Conservation (phyloP, 1,284 basidiomycete genomes). For the Tilletiopsis washingtonensis region DNA sequence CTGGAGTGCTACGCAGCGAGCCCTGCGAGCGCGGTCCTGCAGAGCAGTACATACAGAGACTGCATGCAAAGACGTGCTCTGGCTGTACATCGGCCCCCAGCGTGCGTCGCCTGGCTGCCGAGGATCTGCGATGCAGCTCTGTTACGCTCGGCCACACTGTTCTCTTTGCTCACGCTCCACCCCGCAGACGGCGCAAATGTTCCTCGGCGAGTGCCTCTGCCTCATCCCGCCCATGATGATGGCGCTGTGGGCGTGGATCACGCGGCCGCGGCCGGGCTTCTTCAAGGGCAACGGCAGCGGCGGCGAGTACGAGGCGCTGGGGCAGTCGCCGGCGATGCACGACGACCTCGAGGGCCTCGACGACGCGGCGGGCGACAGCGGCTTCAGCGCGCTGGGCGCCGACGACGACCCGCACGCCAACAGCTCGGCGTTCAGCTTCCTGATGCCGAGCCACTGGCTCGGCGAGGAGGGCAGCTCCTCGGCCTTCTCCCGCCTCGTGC, state of each 20-base stretch:
- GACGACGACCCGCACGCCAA: not conserved
- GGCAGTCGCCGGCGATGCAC: not conserved
- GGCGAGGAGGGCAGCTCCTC: slow-evolving; percentile 27
- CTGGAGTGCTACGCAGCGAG: too few relatives aligned
- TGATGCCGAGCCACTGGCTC: not conserved
- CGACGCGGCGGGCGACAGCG: not conserved
- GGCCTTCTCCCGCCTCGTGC: slow-evolving; percentile 33
- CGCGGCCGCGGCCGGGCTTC: not conserved
- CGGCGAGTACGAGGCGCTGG: not conserved
- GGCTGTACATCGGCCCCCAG: too few relatives aligned
- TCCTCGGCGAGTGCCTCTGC: slow-evolving; percentile 48
- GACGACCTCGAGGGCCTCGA: not conserved
- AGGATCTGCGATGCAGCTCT: too few relatives aligned
- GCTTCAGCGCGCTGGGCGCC: not conserved
- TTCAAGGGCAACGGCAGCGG: not conserved
- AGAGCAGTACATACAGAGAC: too few relatives aligned
- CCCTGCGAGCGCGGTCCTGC: too few relatives aligned
- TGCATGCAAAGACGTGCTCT: too few relatives aligned
- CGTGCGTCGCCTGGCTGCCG: too few relatives aligned
- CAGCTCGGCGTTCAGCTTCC: slow-evolving; percentile 1
- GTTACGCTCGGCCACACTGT: too few relatives aligned
- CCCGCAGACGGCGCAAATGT: slow-evolving; percentile 48
- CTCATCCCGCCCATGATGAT: slow-evolving; percentile 22
- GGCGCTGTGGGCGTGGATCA: not conserved
- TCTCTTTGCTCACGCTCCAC: not conserved